Percentiles rank a stretch among this genome's conserved stretches.
Conservation (phyloP, 2,329 filamentous ascomycete species). For the Rachicladosporium sp. region DNA sequence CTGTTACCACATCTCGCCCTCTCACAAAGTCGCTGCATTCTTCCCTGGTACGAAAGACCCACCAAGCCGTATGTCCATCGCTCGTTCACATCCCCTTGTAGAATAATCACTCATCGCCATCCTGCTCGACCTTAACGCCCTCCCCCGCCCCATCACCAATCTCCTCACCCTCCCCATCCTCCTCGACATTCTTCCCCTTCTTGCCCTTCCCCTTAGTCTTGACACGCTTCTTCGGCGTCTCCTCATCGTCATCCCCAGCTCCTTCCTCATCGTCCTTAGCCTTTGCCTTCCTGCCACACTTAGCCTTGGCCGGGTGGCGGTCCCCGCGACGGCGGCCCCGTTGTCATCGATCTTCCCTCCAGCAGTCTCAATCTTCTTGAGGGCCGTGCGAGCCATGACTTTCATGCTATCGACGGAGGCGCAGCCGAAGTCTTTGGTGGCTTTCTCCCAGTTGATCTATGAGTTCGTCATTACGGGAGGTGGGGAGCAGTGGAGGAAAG, state of each 20-base stretch:
- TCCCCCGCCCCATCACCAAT: no score
- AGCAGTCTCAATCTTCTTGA: slow-evolving; percentile 20
- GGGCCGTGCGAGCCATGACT: slow-evolving; percentile 8
- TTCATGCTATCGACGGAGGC: slow-evolving; percentile 17
- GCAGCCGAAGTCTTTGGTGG: slow-evolving; percentile 15
- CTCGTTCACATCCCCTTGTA: no score
- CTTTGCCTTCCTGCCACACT: slow-evolving; percentile 11
- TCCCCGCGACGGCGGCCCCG: neutral
- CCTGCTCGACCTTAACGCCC: no score
- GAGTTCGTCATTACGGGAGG: slow-evolving; percentile 1
- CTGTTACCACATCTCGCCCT: no score
- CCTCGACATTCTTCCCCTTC: no score
- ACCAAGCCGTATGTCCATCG: no score
- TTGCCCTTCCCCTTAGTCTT: no score
- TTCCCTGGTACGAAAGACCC: no score
- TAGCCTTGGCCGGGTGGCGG: neutral
- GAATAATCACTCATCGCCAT: no score
- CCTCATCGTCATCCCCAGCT: slow-evolving; percentile 6
- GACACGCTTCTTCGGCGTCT: neutral
- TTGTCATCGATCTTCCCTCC: slow-evolving; percentile 9
- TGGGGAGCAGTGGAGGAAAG: no score
- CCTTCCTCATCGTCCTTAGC: slow-evolving; percentile 3
- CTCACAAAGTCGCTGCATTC: no score
- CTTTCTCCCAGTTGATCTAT: slow-evolving; percentile 20
- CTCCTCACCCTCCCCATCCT: no score